A percentile compares a stretch with the other conserved stretches of the same genome.
These are phyloP conservation scores for Colletotrichum cuscutae DNA, from an alignment of 2,329 filamentous ascomycete genomes.

Conservation along the genomic window DNA sequence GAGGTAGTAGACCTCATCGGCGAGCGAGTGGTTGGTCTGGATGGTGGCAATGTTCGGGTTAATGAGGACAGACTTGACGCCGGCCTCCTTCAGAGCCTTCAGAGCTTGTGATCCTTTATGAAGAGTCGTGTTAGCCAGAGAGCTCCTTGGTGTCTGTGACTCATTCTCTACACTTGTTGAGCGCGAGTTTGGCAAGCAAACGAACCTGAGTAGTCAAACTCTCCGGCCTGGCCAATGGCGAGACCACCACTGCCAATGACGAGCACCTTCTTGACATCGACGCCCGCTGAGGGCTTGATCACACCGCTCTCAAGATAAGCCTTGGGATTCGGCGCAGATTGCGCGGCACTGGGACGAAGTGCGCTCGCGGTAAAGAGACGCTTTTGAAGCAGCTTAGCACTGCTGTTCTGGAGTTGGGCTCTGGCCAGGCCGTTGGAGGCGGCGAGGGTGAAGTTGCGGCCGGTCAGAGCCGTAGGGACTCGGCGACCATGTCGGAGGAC, in stretches of 20 bases:
- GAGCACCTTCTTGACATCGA: constrained; percentile 96
- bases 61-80: constrained; percentile 89
- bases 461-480: constrained; percentile 55
- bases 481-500: constrained; percentile 66
- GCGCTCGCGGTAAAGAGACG: constrained; percentile 60
- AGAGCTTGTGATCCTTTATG: constrained; percentile 88
- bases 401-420: constrained; percentile 45
- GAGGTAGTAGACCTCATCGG: constrained; percentile 97
- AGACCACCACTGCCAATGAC: constrained; percentile 96
- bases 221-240: constrained; percentile 96
- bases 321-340: constrained; percentile 82
- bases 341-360: constrained; percentile 55
- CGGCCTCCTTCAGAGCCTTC: constrained; percentile 96
- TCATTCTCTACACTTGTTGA: constrained; percentile 13
- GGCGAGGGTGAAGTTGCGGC: constrained; percentile 55
- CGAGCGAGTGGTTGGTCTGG: constrained; percentile 94
- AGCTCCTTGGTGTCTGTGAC: constrained; percentile 17
- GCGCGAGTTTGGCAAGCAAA: constrained; percentile 38
- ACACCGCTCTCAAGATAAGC: constrained; percentile 91
- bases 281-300: constrained; percentile 80
- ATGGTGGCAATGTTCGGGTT: constrained; percentile 99
- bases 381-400: constrained; percentile 51
- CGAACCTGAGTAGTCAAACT: constrained; percentile 98
- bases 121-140: constrained; percentile 36
- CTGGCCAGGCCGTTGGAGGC: constrained; percentile 47